Base-by-base conservation (phyloP, 1,284 basidiomycete genomes). In the Naganishia sp. region DNA sequence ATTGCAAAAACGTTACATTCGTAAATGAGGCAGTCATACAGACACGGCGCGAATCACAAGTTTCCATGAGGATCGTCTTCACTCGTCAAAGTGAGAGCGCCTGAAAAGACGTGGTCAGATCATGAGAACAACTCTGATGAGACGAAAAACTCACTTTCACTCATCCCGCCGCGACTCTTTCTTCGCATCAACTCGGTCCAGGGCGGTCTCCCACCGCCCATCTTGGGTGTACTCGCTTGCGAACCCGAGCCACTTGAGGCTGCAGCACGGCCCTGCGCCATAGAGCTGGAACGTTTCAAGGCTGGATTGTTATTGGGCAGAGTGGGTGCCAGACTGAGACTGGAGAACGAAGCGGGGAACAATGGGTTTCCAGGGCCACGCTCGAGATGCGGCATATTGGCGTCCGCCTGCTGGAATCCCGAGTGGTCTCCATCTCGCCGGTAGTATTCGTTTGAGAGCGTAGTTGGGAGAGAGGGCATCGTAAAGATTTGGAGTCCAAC, bases 401-500 rank as follows among this genome's bases (percentile, higher is more conserved):
- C 63, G 32, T 50, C 42, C 3, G 42, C 47, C 13, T 50, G 62
- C 41, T 61, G 58, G 45, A 61, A 61, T 18, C 58, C 58, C 25
- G 58, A 61, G 50, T 61, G 47, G 28, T 61, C 58, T 4, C 58
- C 42, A 13, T 61, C 58, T 35, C 58, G 32, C 32, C 41, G 58
- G 18, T 39, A 61, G 39, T 61, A 49, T n/a, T 55, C 55, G 51
- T 57, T 55, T 6, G 65, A 63, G 2, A 67, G 47, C 31, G 55
- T 46, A 0, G 54, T 49, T 18, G 57, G 62, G 7, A 65, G 15
- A 5, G 66, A 66, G 13, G 75, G 74, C 6, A 72, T 70, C 1
- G 77, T 77, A 21, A 71, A 50, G 52, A 79, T 79, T 55, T 75
- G 73, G 11, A 79, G 69, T 1, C 77, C 77, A 49, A 79, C 77